Evolutionary conservation across 371 early-diverging fungal species (phyloP).

Genomic region (Smittium culicis): DNA sequence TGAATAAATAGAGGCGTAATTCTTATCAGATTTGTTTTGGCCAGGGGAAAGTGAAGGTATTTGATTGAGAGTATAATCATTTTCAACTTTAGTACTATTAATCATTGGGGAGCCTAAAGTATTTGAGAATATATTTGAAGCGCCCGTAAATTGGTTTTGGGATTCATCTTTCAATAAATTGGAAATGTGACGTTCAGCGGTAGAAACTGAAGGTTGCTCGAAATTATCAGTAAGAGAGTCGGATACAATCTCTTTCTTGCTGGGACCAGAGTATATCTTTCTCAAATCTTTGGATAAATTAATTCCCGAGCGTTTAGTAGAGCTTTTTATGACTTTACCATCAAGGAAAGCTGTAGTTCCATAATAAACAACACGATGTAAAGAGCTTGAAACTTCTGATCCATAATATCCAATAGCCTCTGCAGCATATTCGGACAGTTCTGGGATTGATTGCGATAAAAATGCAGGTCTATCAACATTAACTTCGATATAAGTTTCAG

Average conservation of each 20-base stretch:
- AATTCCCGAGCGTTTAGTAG: not conserved
- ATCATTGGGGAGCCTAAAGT: not conserved
- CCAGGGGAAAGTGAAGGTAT: not conserved
- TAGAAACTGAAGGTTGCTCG: not conserved
- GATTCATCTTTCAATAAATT: not conserved
- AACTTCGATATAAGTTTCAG: slow-evolving; percentile 79
- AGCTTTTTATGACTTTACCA: slow-evolving; percentile 13
- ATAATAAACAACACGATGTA: slow-evolving; percentile 75
- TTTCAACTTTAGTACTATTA: not conserved
- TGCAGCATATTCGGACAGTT: not conserved
- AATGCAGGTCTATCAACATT: slow-evolving; percentile 38
- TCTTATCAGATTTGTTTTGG: not conserved
- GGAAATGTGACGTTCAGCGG: not conserved
- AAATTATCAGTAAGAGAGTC: not conserved
- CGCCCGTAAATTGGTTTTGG: not conserved
- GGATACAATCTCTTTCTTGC: slow-evolving; percentile 18
- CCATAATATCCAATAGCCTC: slow-evolving; percentile 14
- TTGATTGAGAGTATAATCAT: not conserved
- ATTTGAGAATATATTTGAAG: not conserved
- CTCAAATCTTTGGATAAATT: not conserved
- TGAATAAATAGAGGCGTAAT: not conserved
- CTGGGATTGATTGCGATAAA: slow-evolving; percentile 3
- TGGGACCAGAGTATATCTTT: slow-evolving; percentile 17
- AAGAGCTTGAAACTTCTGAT: slow-evolving; percentile 33
- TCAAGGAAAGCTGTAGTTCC: slow-evolving; percentile 74